Conservation (phyloP, 2,329 filamentous ascomycete species). For the Talaromyces sp. region DNA sequence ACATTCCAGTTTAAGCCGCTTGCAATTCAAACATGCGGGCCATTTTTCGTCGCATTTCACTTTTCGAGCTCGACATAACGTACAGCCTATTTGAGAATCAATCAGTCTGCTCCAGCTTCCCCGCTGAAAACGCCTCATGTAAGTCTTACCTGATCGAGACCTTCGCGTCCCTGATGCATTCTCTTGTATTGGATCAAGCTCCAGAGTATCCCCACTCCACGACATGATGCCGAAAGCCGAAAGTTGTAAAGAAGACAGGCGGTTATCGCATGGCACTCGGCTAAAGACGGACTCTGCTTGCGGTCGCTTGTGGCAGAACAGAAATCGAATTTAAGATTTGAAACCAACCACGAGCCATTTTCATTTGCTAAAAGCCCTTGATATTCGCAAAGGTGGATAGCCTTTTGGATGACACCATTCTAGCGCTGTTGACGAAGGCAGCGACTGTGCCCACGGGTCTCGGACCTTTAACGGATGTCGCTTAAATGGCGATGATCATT, state of each 20-base stretch:
- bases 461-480: slow-evolving; percentile 17
- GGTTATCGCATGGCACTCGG: slow-evolving; percentile 21
- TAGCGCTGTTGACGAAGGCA: slow-evolving; percentile 5
- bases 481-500: slow-evolving; percentile 1
- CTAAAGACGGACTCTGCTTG: neutral
- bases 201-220: slow-evolving; percentile 12
- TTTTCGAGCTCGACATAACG: slow-evolving; percentile 19
- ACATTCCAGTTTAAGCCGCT: slow-evolving; percentile 17
- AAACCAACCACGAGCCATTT: neutral
- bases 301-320: slow-evolving; percentile 16
- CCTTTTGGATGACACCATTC: slow-evolving; percentile 9
- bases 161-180: slow-evolving; percentile 6
- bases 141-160: slow-evolving; percentile 19
- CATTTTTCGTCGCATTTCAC: slow-evolving; percentile 22
- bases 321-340: neutral
- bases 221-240: slow-evolving; percentile 9
- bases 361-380: neutral
- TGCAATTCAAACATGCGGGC: slow-evolving; percentile 18
- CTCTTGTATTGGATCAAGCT: slow-evolving; percentile 1
- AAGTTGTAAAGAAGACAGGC: slow-evolving; percentile 1
- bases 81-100: slow-evolving; percentile 13
- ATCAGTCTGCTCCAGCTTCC: neutral
- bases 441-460: slow-evolving; percentile 6
- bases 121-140: neutral
- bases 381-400: neutral